Conservation (phyloP, 768 basidiomycete species). For the Podaxis sp. region DNA sequence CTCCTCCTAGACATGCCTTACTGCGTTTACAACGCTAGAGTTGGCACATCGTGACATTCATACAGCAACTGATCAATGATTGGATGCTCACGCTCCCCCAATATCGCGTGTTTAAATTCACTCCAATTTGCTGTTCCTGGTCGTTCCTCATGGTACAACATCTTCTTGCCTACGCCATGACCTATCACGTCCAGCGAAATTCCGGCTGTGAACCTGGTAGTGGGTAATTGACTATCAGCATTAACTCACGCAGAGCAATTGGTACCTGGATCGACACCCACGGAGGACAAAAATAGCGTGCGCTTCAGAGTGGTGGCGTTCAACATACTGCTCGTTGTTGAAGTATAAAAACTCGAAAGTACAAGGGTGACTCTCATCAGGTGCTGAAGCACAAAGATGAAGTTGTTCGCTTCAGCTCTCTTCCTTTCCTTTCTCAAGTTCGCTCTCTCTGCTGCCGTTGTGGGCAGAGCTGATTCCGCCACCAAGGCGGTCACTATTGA, state of each 20-base stretch:
- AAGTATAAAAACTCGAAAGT: background rate
- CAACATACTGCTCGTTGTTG: background rate
- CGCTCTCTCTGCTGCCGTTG: background rate
- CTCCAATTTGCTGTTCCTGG: background rate
- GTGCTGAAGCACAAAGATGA: background rate
- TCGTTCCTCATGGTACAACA: background rate
- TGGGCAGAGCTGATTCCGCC: no score
- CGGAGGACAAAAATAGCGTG: background rate
- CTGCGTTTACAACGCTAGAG: background rate
- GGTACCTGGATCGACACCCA: background rate
- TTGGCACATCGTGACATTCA: background rate
- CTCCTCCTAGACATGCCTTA: background rate
- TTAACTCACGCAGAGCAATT: background rate
- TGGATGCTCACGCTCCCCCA: background rate
- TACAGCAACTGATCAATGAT: background rate
- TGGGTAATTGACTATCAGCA: background rate
- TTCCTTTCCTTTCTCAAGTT: slow-evolving; percentile 1
- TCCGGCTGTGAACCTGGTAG: background rate
- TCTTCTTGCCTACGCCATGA: background rate
- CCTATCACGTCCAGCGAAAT: background rate
- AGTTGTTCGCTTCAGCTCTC: background rate
- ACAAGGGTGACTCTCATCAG: background rate
- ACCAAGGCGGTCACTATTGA: slow-evolving; percentile 21
- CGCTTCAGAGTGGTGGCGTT: background rate
- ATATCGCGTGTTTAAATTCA: background rate